Conservation (phyloP, 2,329 filamentous ascomycete species). For the Dactylella cylindrospora region DNA sequence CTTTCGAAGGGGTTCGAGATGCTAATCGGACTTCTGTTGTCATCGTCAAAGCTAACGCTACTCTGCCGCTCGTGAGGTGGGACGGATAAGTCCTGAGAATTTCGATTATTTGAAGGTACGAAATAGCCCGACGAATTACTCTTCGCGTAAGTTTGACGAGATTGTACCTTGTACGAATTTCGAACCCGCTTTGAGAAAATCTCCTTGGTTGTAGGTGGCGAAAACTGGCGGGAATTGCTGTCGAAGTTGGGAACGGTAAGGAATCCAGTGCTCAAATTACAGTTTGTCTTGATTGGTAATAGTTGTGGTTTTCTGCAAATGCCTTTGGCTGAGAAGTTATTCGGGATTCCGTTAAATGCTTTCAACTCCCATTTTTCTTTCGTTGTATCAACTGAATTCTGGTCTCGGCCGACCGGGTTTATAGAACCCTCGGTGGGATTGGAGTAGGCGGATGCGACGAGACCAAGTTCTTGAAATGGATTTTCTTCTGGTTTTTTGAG, state of each 20-base stretch:
- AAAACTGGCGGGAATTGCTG: not conserved
- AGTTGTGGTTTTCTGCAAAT: no score
- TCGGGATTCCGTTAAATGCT: no score
- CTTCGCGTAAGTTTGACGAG: slow-evolving; percentile 1
- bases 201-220: not conserved
- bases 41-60: no score
- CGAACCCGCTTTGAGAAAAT: not conserved
- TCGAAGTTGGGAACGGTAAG: no score
- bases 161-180: not conserved
- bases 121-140: slow-evolving; percentile 3
- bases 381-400: no score
- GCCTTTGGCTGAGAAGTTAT: no score
- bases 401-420: no score
- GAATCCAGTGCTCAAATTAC: not conserved
- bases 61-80: not conserved
- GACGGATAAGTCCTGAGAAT: not conserved
- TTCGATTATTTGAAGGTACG: not conserved
- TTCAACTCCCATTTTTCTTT: no score
- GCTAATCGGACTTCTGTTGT: no score
- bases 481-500: not conserved
- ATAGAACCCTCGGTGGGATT: no score
- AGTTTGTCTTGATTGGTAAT: not conserved
- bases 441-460: not conserved
- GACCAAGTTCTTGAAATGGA: not conserved
- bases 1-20: no score